Evolutionary conservation across 441 rosid genomes (phyloP).

Genomic region (Pelargonium fulgidum): DNA sequence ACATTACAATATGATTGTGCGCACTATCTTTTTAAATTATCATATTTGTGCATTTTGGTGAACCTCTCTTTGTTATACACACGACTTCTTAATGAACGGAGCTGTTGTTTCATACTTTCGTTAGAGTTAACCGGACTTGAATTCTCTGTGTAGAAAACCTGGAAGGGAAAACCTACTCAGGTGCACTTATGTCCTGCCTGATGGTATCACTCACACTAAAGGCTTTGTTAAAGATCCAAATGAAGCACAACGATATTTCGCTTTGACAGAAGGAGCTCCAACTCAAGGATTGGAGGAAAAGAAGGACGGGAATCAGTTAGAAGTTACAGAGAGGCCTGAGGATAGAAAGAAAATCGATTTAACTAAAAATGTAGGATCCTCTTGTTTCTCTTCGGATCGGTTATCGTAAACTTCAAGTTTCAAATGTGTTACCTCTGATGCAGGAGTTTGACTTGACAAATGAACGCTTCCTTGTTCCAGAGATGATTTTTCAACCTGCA

Average conservation of each 20-base stretch:
- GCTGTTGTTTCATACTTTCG: background rate
- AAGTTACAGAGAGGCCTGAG: slow-evolving; percentile 26
- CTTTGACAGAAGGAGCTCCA: slow-evolving; percentile 23
- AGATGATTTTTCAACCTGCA: slow-evolving; percentile 89
- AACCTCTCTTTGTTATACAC: background rate
- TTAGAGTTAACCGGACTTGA: background rate
- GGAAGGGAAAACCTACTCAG: slow-evolving; percentile 51
- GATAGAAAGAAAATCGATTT: slow-evolving; percentile 54
- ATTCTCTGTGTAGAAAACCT: slow-evolving; percentile 37
- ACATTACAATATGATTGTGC: background rate
- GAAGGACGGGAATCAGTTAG: slow-evolving; percentile 28
- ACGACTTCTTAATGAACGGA: background rate
- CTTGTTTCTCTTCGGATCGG: background rate
- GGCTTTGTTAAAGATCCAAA: slow-evolving; percentile 77
- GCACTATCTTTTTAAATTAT: background rate
- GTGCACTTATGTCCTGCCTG: slow-evolving; percentile 83
- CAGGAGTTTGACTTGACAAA: slow-evolving; percentile 97
- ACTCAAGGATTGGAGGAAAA: slow-evolving; percentile 19
- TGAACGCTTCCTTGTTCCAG: slow-evolving; percentile 89
- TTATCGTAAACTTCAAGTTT: slow-evolving; percentile 6
- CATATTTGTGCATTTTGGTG: slow-evolving; percentile 1
- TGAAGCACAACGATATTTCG: slow-evolving; percentile 50
- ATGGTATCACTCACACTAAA: slow-evolving; percentile 67
- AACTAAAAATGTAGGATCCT: slow-evolving; percentile 48
- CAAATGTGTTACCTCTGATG: slow-evolving; percentile 15